Base-by-base conservation (phyloP, 2,329 filamentous ascomycete species). In the Fusarium marasasianum region DNA sequence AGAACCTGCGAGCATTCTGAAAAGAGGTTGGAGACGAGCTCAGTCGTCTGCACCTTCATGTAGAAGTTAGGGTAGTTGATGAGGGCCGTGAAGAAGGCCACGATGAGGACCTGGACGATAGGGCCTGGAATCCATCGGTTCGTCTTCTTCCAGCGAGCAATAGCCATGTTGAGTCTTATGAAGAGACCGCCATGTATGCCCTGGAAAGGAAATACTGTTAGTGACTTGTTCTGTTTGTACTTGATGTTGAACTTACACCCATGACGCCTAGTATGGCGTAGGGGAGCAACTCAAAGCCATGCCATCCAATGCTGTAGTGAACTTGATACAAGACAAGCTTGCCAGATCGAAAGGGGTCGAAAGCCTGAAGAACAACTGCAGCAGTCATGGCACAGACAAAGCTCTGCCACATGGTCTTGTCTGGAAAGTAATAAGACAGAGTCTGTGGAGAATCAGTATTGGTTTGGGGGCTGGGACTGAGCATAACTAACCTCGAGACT, bases 351-450 rank as follows among this genome's bases (percentile, higher is more conserved):
- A 98, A 98, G 9, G 96, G 96, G 80, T 99, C 96, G 71, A 98
- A 90, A 10, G 94, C 94, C 82, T 98, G 96, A 9, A 99, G 87
- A 20, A 95, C 94, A 43, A 98, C 94, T 24, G 96, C 96, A 22
- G 95, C 96, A n/a, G 97, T 94, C 95, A 98, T 98, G 80, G 96
- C 96, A 79, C 96, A 98, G 45, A 99, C 96, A 80, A 99, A 99
- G 79, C 95, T 98, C 82, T 98, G 96, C 96, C 96, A 99, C 96
- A 99, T 98, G 15, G 96, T 98, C 83, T 98, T 98, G 83, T 98
- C 96, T 0, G 96, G 96, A 77, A 98, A 98, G 82, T 98, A 98
- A 82, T 98, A 98, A 2, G 95, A 97, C 6, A 98, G 86, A 93
- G 67, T n/a, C 31, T 73, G 20, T n/a, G 6, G 17, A 31, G 31